These are phyloP conservation scores for Microsporum canis DNA, from an alignment of 2,329 filamentous ascomycete genomes.

Conservation along the genomic window DNA sequence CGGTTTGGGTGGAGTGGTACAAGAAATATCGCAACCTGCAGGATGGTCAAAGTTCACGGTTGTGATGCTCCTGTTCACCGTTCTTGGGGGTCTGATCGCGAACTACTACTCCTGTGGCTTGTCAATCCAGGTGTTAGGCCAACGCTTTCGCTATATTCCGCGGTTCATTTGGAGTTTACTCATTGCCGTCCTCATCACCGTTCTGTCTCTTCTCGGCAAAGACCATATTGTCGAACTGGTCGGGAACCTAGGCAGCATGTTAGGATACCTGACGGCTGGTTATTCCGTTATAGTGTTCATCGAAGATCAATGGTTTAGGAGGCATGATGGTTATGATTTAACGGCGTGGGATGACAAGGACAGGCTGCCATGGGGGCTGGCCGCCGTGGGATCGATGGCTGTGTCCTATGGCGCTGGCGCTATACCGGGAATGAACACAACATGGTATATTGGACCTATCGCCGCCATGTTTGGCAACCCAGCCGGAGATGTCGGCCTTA, in stretches of 20 bases:
- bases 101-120: constrained; percentile 36
- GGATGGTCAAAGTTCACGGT: constrained; percentile 4
- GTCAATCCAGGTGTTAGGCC: constrained; percentile 38
- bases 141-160: constrained; percentile 41
- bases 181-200: constrained; percentile 33
- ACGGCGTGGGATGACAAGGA: constrained; percentile 36
- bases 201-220: constrained; percentile 35
- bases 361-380: constrained; percentile 31
- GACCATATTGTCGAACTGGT: constrained; percentile 34
- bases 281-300: constrained; percentile 38
- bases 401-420: constrained; percentile 1
- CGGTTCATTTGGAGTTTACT: constrained; percentile 38
- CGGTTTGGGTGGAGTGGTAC: background rate
- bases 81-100: constrained; percentile 30
- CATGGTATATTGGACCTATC: constrained; percentile 5
- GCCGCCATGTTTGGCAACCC: background rate
- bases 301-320: constrained; percentile 37
- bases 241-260: constrained; percentile 35
- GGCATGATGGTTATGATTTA: constrained; percentile 34
- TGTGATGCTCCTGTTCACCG: constrained; percentile 4
- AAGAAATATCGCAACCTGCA: background rate
- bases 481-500: background rate
- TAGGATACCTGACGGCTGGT: constrained; percentile 39
- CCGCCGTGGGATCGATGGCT: constrained; percentile 14
- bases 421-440: background rate